Percentiles rank a stretch among this genome's conserved stretches.
phyloP scores from a whole-genome alignment of 805 yeast species.

The Saccharomycopsis babjevae region DNA sequence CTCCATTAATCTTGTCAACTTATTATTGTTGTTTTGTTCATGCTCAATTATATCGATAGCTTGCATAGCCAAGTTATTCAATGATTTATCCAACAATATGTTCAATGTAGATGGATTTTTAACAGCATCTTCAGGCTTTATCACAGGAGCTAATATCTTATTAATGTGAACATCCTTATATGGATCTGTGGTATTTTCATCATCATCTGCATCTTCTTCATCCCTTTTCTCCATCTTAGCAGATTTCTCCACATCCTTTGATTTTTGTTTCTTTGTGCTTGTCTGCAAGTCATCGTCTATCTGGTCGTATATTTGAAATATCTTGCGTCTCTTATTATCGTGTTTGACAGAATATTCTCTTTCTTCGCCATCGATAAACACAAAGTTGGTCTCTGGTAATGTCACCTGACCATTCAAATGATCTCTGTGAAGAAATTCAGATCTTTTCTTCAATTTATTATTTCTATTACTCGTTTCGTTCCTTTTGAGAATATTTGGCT shows the following conservation, averaged over 20 bases:
- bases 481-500: neutral
- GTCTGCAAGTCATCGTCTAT: conserved; percentile 7
- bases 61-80: conserved; percentile 55
- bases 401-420: conserved; percentile 28
- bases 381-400: conserved; percentile 15
- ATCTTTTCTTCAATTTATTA: conserved; percentile 42
- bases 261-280: conserved; percentile 22
- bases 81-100: conserved; percentile 50
- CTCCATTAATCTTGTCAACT: conserved; percentile 60
- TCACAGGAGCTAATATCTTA: conserved; percentile 63
- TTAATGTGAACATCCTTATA: conserved; percentile 42
- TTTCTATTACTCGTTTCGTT: conserved; percentile 43
- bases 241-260: conserved; percentile 26
- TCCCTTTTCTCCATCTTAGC: conserved; percentile 19
- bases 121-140: conserved; percentile 70
- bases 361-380: conserved; percentile 23
- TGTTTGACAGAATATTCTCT: conserved; percentile 22
- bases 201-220: conserved; percentile 27
- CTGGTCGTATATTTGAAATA: conserved; percentile 7
- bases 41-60: conserved; percentile 68
- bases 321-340: conserved; percentile 21
- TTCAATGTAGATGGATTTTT: conserved; percentile 57
- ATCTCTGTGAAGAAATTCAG: conserved; percentile 37
- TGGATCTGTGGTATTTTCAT: conserved; percentile 27
- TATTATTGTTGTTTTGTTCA: conserved; percentile 71